Evolutionary conservation across 371 early-diverging fungal genomes (phyloP), one percentile per base, ranked within the genome.

Genomic region (Mortierella polycephala): DNA sequence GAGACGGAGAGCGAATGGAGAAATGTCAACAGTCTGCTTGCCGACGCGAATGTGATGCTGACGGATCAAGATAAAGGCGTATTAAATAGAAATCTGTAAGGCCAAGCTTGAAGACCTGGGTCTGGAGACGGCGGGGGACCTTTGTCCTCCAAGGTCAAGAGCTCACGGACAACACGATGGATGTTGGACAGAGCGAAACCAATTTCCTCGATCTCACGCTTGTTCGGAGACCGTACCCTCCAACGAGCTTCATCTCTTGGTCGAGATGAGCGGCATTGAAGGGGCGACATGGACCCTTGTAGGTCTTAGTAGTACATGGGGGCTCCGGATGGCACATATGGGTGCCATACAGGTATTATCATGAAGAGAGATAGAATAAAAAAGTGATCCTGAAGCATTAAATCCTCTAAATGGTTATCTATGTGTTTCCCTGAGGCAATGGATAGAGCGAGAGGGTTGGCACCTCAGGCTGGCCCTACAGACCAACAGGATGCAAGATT

Each of bases 81-180:
- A 98, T 89, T 99, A 99, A 81, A 99, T 96, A n/a, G 68, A 96
- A 96, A 91, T 95, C 98, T 86, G 99, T 99, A 67, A 99, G 88
- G 73, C 99, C 99, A 62, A 93, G 89, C 92, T 96, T 96, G 94
- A 96, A 97, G 71, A 99, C 99, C 89, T 96, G 97, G 81, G 99
- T 97, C 89, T 99, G 99, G 75, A 99, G 95, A 81, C 99, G 95
- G 82, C 99, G 94, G 86, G 61, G 82, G 99, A 85, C 98, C 96
- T 91, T 98, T 97, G 83, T 94, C 95, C 68, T 96, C 97, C 74
- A 98, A 89, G 70, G 96, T 99, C 76, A 99, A 93, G 72, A 99
- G 94, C 86, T 98, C 99, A 95, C 98, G 97, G 83, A 99, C 99
- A 83, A 99, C 97, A 95, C 97, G 96, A 91, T 99, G 99, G 86